Percentiles rank a stretch among this genome's conserved stretches.
Conservation (phyloP, 768 basidiomycete genomes). For the Amylocystis lapponica region DNA sequence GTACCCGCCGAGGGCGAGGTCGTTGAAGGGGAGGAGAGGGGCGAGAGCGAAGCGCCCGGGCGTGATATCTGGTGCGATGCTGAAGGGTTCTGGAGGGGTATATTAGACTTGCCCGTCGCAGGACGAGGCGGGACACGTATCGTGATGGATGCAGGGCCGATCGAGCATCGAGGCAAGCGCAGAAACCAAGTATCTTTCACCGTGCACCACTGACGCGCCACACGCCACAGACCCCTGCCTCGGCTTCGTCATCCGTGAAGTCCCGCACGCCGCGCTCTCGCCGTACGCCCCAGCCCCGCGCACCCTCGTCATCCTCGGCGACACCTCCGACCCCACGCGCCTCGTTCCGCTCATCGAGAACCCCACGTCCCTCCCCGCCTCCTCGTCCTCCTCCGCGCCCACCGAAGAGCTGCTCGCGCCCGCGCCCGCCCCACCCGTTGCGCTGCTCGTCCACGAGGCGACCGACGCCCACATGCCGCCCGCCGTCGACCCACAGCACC, state of each 20-base stretch:
- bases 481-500: conserved; percentile 44
- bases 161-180: conserved; percentile 66
- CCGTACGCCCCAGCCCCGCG: conserved; percentile 30
- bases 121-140: conserved; percentile 34
- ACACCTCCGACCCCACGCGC: conserved; percentile 60
- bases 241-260: conserved; percentile 70
- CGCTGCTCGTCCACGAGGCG: conserved; percentile 81
- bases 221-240: conserved; percentile 59
- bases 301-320: conserved; percentile 73
- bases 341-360: conserved; percentile 49
- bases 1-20: conserved; percentile 37
- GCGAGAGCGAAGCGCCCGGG: conserved; percentile 62
- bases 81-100: conserved; percentile 62
- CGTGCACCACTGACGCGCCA: not conserved
- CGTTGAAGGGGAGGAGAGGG: conserved; percentile 28
- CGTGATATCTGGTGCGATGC: conserved; percentile 46
- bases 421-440: conserved; percentile 20
- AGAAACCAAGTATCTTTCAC: not conserved
- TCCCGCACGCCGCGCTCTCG: conserved; percentile 16
- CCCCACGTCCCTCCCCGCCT: not conserved
- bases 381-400: conserved; percentile 36
- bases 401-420: not conserved
- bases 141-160: conserved; percentile 68
- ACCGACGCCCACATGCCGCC: conserved; percentile 69
- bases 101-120: conserved; percentile 30